Evolutionary conservation across 2,329 filamentous ascomycete species (phyloP).

Genomic region (Sphaerulina musiva): DNA sequence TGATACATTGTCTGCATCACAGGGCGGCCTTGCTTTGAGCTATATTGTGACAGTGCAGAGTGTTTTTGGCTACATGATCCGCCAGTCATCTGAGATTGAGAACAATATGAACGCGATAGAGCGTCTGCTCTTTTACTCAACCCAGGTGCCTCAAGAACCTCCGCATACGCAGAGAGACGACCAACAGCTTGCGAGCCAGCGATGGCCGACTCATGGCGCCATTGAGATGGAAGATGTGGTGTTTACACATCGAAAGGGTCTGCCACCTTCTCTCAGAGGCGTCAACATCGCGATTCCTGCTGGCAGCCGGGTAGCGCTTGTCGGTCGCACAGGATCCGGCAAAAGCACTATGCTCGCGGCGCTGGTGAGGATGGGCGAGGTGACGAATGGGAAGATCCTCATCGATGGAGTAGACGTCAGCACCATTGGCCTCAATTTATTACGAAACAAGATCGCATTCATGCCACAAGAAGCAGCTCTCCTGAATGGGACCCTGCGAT

Average conservation of each 20-base stretch:
- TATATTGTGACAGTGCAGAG: background rate
- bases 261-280: background rate
- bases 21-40: background rate
- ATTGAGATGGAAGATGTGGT: constrained; percentile 80
- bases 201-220: constrained; percentile 73
- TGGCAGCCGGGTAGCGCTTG: constrained; percentile 56
- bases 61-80: background rate
- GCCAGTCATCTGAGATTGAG: constrained; percentile 6
- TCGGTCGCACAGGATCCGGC: constrained; percentile 71
- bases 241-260: constrained; percentile 57
- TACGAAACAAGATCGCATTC: constrained; percentile 69
- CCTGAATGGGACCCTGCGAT: constrained; percentile 70
- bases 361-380: constrained; percentile 27
- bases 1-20: background rate
- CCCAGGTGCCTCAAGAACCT: constrained; percentile 87
- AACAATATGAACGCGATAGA: constrained; percentile 12
- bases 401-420: constrained; percentile 73
- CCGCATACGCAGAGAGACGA: background rate
- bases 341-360: constrained; percentile 11
- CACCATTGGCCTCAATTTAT: constrained; percentile 60
- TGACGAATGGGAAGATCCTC: constrained; percentile 56
- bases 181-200: constrained; percentile 14
- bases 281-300: background rate
- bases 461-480: constrained; percentile 79
- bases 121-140: constrained; percentile 55